Evolutionary conservation across 257 asterid species (phyloP).

Genomic region (Nicotiana noctiflora): DNA sequence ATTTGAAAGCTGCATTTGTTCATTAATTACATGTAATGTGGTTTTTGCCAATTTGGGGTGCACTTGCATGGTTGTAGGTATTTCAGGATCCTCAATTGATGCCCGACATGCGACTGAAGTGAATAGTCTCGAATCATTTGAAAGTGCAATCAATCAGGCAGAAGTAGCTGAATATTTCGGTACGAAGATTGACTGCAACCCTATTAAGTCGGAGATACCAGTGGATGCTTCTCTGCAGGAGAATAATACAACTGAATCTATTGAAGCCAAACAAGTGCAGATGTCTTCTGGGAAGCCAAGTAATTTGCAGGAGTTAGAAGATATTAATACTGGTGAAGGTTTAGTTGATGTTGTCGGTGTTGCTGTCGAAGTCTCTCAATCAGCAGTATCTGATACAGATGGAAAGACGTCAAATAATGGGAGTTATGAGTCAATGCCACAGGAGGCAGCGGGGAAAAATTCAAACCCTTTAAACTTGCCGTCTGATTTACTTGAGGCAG

Average conservation of each 20-base stretch:
- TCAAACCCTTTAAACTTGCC: slow-evolving; percentile 9
- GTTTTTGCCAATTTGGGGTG: neutral
- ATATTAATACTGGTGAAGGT: neutral
- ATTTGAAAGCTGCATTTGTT: neutral
- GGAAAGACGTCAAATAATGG: neutral
- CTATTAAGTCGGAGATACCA: slow-evolving; percentile 12
- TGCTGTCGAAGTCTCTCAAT: slow-evolving; percentile 8
- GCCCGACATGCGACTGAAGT: slow-evolving; percentile 15
- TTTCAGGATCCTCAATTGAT: slow-evolving; percentile 19
- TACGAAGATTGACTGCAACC: slow-evolving; percentile 9
- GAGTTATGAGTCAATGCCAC: slow-evolving; percentile 1
- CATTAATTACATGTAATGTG: neutral
- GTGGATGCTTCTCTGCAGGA: slow-evolving; percentile 1
- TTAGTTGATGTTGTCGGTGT: slow-evolving; percentile 6
- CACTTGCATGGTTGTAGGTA: slow-evolving; percentile 27
- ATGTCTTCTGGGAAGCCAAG: slow-evolving; percentile 12
- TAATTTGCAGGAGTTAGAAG: slow-evolving; percentile 1
- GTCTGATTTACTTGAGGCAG: slow-evolving; percentile 16
- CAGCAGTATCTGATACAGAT: neutral
- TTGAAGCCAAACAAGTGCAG: slow-evolving; percentile 11
- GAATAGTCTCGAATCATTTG: slow-evolving; percentile 13
- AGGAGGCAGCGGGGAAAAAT: slow-evolving; percentile 1
- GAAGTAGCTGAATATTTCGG: slow-evolving; percentile 13
- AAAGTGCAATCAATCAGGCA: slow-evolving; percentile 16
- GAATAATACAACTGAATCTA: slow-evolving; percentile 13